These are phyloP conservation scores for Blastobotrys serpentis DNA, from an alignment of 1,139 yeast species.

Conservation along the genomic window DNA sequence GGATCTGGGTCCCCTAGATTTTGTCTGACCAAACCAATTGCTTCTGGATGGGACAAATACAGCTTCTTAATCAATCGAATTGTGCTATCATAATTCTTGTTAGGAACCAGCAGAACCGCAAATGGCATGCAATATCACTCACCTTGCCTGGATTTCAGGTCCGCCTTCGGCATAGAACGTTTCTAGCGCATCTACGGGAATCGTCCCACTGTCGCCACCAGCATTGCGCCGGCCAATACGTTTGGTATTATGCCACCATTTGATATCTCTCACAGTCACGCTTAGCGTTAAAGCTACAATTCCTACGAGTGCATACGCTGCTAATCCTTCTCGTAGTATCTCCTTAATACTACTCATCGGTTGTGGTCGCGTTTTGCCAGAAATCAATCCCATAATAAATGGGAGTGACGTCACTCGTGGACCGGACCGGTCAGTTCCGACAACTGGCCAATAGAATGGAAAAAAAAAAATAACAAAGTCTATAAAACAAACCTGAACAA, in stretches of 20 bases:
- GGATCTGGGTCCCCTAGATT: constrained; percentile 16
- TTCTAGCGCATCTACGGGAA: constrained; percentile 25
- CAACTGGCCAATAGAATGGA: no score
- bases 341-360: not conserved
- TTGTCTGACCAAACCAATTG: constrained; percentile 18
- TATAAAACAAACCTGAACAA: no score
- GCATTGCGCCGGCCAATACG: constrained; percentile 8
- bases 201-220: constrained; percentile 5
- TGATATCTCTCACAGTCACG: constrained; percentile 26
- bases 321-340: not conserved
- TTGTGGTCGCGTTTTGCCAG: no score
- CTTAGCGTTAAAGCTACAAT: constrained; percentile 18
- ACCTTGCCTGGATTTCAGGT: constrained; percentile 18
- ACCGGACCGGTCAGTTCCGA: no score
- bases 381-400: no score
- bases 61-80: constrained; percentile 19
- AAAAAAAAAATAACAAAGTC: no score
- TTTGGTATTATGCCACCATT: constrained; percentile 17
- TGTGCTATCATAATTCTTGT: constrained; percentile 11
- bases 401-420: no score
- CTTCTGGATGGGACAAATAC: constrained; percentile 17
- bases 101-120: not conserved
- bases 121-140: not conserved
- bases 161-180: constrained; percentile 24
- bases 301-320: constrained; percentile 2